phyloP scores from a whole-genome alignment of 75 land plant species.

The Adiantum capillusveneris region DNA sequence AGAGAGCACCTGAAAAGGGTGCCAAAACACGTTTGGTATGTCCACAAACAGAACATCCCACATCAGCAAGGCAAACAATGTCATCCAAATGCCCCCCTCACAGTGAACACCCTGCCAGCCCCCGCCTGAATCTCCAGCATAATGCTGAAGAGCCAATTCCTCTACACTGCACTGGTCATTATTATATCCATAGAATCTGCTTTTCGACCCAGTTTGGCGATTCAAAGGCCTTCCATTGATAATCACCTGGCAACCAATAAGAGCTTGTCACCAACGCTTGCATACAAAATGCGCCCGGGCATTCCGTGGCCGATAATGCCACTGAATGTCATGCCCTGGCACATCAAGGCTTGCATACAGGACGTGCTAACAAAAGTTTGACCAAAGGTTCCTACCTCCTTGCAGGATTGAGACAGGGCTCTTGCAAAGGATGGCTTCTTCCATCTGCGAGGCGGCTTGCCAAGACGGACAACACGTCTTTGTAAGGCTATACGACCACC shows the following conservation, averaged over 20 bases:
- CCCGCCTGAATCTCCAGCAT: conserved; percentile 74
- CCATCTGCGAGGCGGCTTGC: conserved; percentile 95
- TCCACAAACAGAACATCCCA: conserved; percentile 87
- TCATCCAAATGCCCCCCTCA: conserved; percentile 89
- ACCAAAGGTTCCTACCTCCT: conserved; percentile 37
- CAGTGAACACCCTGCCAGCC: conserved; percentile 90
- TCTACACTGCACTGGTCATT: conserved; percentile 81
- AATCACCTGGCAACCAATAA: conserved; percentile 39
- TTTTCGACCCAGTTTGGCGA: conserved; percentile 54
- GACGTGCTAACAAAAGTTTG: background rate
- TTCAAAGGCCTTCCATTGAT: conserved; percentile 77
- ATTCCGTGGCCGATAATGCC: background rate
- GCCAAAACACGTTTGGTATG: conserved; percentile 79
- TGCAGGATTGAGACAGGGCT: conserved; percentile 40
- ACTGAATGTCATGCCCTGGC: background rate
- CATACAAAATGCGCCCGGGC: too few species aligned
- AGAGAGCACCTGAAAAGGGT: conserved; percentile 64
- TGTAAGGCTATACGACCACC: conserved; percentile 81
- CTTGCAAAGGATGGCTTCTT: conserved; percentile 58
- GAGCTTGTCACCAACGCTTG: too few species aligned
- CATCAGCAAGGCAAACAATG: conserved; percentile 86
- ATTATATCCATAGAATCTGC: conserved; percentile 81
- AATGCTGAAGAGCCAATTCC: conserved; percentile 80
- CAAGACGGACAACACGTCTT: conserved; percentile 68
- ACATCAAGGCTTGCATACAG: too few species aligned